These are phyloP conservation scores for Solanum gracilifrons DNA, from an alignment of 257 asterid species.

Conservation along the genomic window DNA sequence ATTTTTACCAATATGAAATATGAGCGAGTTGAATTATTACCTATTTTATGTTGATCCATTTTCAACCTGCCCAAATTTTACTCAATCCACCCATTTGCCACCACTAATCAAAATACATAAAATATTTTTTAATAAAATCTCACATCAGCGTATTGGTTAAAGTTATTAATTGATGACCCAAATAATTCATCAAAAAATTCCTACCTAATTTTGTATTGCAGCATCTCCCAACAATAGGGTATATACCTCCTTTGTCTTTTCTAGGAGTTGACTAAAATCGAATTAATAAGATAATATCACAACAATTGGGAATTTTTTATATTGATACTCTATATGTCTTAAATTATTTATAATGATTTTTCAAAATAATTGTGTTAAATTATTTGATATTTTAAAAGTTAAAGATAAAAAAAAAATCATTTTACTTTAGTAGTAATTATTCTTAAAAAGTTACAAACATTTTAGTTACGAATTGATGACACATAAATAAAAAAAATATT, in stretches of 20 bases:
- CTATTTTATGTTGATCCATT: no score
- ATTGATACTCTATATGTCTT: not conserved
- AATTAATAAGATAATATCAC: not conserved
- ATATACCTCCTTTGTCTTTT: not conserved
- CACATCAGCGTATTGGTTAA: not conserved
- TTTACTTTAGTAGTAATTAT: not conserved
- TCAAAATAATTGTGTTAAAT: not conserved
- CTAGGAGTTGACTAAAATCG: not conserved
- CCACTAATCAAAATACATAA: not conserved
- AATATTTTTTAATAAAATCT: not conserved
- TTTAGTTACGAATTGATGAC: not conserved
- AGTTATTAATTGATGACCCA: not conserved
- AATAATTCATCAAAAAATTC: not conserved
- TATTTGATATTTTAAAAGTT: not conserved
- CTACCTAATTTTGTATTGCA: not conserved
- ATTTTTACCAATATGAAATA: no score
- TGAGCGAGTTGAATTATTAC: fast-evolving
- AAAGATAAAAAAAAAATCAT: not conserved
- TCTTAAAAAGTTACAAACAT: not conserved
- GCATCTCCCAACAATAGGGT: not conserved
- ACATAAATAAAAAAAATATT: not conserved
- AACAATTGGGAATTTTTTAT: not conserved
- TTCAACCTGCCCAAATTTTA: no score
- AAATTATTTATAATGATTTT: not conserved
- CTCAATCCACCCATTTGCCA: fast-evolving